Conservation (phyloP, 1,139 yeast genomes). For the Casaregolazyma suthepensis region DNA sequence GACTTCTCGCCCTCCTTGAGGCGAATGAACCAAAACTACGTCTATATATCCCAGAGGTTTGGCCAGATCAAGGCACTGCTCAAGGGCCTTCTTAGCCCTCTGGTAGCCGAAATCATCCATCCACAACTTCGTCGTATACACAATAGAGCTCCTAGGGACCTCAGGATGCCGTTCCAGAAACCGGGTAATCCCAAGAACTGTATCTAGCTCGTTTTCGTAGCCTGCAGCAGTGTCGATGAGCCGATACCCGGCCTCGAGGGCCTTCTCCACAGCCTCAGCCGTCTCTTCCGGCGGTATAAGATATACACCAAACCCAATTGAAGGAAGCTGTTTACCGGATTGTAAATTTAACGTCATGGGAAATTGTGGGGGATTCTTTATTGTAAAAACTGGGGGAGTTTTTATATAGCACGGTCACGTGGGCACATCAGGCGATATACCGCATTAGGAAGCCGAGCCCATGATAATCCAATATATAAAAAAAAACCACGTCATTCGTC, state of each 20-base stretch:
- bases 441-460: neutral
- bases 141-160: constrained; percentile 51
- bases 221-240: constrained; percentile 59
- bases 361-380: neutral
- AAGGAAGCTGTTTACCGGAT: constrained; percentile 46
- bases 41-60: constrained; percentile 46
- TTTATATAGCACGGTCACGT: neutral
- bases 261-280: constrained; percentile 46
- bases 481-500: neutral
- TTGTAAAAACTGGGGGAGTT: neutral
- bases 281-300: constrained; percentile 35
- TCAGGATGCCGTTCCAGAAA: constrained; percentile 37
- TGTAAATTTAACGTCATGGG: constrained; percentile 6
- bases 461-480: neutral
- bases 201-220: constrained; percentile 54
- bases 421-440: neutral
- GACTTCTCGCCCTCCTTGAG: constrained; percentile 27
- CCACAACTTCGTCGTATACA: constrained; percentile 67
- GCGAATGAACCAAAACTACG: constrained; percentile 37
- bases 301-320: constrained; percentile 56
- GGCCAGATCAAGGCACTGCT: constrained; percentile 42
- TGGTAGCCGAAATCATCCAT: constrained; percentile 52
- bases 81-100: constrained; percentile 49
- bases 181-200: constrained; percentile 43
- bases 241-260: constrained; percentile 60